These are phyloP conservation scores for Entomortierella lignicola DNA, from an alignment of 192 early-diverging fungal genomes.

Conservation along the genomic window DNA sequence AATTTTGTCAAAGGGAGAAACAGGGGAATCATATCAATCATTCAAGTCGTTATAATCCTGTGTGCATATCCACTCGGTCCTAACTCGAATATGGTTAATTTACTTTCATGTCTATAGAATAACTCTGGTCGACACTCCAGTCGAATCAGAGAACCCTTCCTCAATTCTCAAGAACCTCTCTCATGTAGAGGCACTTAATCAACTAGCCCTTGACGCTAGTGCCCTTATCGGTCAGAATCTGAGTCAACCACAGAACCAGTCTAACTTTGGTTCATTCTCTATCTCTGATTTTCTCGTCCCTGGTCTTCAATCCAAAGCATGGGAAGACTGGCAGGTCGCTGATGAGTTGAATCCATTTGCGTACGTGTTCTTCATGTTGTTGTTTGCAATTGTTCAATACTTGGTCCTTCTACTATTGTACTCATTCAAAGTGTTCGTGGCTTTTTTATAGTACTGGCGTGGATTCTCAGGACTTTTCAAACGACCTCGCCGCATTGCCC, in stretches of 20 bases:
- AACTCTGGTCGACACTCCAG: conserved; percentile 32
- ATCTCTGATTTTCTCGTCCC: conserved; percentile 52
- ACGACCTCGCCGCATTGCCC: conserved; percentile 19
- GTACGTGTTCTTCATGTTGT: conserved; percentile 8
- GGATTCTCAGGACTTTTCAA: conserved; percentile 19
- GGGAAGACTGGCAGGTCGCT: conserved; percentile 52
- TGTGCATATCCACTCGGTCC: not conserved
- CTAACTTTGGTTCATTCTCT: conserved; percentile 29
- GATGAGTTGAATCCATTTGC: conserved; percentile 38
- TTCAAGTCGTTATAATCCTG: not conserved
- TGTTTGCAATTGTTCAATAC: not conserved
- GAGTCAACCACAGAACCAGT: not conserved
- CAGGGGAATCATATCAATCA: not conserved
- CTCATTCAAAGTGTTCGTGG: not conserved
- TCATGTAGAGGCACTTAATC: conserved; percentile 20
- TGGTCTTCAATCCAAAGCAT: conserved; percentile 42
- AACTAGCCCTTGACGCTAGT: conserved; percentile 19
- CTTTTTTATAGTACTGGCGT: not conserved
- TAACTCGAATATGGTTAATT: not conserved
- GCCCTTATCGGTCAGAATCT: conserved; percentile 8
- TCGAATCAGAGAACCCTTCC: conserved; percentile 9
- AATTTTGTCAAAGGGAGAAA: not conserved
- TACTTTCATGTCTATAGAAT: not conserved
- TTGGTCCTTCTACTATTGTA: not conserved
- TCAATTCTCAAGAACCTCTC: conserved; percentile 22